Percentiles rank a stretch among this genome's conserved stretches.
Evolutionary conservation across 1,284 basidiomycete species (phyloP).

Genomic region (Sporisorium sorghi): DNA sequence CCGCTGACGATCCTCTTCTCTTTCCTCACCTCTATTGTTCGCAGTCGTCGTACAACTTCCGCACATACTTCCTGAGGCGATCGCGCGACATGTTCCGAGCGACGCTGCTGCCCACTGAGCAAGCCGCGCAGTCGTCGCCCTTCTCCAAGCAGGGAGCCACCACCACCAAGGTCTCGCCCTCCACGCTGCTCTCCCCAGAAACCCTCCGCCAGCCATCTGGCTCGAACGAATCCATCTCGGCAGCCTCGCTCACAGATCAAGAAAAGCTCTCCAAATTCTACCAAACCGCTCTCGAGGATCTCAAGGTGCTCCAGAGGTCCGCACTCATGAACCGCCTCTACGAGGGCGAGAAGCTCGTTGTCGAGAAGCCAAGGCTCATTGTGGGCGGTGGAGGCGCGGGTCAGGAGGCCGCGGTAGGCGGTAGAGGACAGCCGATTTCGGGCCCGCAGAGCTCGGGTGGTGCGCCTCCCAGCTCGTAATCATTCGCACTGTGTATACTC

Average conservation of each 20-base stretch:
- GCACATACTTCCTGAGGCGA: constrained; percentile 67
- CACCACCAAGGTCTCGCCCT: constrained; percentile 55
- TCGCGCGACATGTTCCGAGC: constrained; percentile 67
- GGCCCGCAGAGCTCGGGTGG: constrained; percentile 48
- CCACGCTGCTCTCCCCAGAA: constrained; percentile 49
- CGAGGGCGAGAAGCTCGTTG: constrained; percentile 66
- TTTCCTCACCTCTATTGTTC: background rate
- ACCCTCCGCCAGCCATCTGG: constrained; percentile 24
- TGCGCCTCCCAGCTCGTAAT: constrained; percentile 42
- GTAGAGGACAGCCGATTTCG: constrained; percentile 47
- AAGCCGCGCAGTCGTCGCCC: constrained; percentile 53
- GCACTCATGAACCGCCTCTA: constrained; percentile 67
- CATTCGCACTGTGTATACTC: background rate
- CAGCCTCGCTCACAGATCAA: constrained; percentile 36
- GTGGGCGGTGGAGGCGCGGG: constrained; percentile 59
- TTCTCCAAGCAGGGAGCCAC: constrained; percentile 57
- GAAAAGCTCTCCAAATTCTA: constrained; percentile 59
- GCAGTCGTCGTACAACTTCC: constrained; percentile 68
- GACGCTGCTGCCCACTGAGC: constrained; percentile 46
- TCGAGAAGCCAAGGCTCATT: constrained; percentile 62
- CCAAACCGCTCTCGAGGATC: constrained; percentile 58
- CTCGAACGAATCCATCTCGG: constrained; percentile 28
- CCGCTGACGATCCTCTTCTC: background rate
- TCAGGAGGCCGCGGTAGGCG: constrained; percentile 47
- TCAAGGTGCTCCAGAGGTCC: constrained; percentile 64